These are phyloP conservation scores for Candida golubevii DNA, from an alignment of 805 yeast species.

Conservation along the genomic window DNA sequence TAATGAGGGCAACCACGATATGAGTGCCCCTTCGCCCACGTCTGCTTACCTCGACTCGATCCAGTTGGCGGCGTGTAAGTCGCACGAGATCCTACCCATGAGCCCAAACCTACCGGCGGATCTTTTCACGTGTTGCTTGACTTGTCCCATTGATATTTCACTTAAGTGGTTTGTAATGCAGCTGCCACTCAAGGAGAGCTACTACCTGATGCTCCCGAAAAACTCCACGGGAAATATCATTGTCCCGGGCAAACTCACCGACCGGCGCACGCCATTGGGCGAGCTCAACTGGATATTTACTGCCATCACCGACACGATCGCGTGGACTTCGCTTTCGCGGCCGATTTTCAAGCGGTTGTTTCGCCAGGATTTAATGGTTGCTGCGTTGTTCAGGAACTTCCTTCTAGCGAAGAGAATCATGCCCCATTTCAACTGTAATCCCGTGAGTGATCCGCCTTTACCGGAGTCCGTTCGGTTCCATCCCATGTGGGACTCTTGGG, in stretches of 20 bases:
- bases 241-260: slow-evolving; percentile 89
- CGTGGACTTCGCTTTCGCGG: slow-evolving; percentile 89
- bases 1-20: slow-evolving; percentile 53
- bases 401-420: slow-evolving; percentile 86
- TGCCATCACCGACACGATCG: slow-evolving; percentile 96
- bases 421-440: slow-evolving; percentile 92
- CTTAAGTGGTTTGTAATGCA: slow-evolving; percentile 89
- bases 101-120: slow-evolving; percentile 95
- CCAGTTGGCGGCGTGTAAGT: slow-evolving; percentile 88
- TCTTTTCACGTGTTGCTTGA: slow-evolving; percentile 88
- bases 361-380: slow-evolving; percentile 94
- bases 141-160: slow-evolving; percentile 93
- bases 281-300: slow-evolving; percentile 97
- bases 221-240: slow-evolving; percentile 54
- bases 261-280: slow-evolving; percentile 91
- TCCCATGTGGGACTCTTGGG: slow-evolving; percentile 98
- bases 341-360: slow-evolving; percentile 85
- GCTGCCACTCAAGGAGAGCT: slow-evolving; percentile 56
- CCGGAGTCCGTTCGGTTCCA: slow-evolving; percentile 80
- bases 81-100: slow-evolving; percentile 85
- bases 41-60: slow-evolving; percentile 78
- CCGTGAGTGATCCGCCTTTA: slow-evolving; percentile 87
- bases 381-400: slow-evolving; percentile 91
- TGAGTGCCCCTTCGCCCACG: slow-evolving; percentile 56
- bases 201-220: slow-evolving; percentile 43